phyloP scores from a whole-genome alignment of 768 basidiomycete genomes.

The Hysterangium stoloniferum region DNA sequence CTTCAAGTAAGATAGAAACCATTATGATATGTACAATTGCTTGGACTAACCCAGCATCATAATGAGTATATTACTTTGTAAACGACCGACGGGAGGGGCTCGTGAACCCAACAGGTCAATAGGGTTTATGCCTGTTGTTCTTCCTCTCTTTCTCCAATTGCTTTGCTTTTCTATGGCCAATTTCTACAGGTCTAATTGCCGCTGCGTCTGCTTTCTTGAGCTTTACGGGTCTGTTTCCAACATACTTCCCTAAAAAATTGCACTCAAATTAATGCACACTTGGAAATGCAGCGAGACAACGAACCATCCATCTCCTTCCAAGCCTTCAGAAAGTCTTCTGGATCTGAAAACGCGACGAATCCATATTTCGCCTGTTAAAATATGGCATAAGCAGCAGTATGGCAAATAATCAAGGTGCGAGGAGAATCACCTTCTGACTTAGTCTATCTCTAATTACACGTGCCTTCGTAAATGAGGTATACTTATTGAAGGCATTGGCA shows the following conservation, averaged over 20 bases:
- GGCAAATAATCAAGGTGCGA: not conserved
- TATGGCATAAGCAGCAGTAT: not conserved
- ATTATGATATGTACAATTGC: too few species aligned
- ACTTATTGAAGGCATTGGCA: slow-evolving; percentile 88
- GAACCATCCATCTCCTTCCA: slow-evolving; percentile 99
- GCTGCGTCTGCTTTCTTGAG: slow-evolving; percentile 89
- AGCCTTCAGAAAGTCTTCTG: slow-evolving; percentile 94
- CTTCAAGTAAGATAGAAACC: too few species aligned
- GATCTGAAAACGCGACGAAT: slow-evolving; percentile 96
- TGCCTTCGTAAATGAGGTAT: slow-evolving; percentile 88
- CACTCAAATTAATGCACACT: not conserved
- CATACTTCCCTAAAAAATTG: slow-evolving; percentile 73
- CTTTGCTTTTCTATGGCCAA: slow-evolving; percentile 88
- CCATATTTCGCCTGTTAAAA: slow-evolving; percentile 80
- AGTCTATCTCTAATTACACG: slow-evolving; percentile 91
- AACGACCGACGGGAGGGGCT: too few species aligned
- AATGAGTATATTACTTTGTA: too few species aligned
- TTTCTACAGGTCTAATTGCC: slow-evolving; percentile 83
- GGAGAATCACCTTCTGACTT: slow-evolving; percentile 72
- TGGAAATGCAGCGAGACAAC: slow-evolving; percentile 19
- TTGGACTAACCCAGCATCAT: too few species aligned
- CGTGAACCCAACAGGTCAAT: too few species aligned
- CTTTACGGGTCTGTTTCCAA: slow-evolving; percentile 95
- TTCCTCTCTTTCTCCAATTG: slow-evolving; percentile 91
- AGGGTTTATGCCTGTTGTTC: slow-evolving; percentile 73